phyloP scores from a whole-genome alignment of 2,329 filamentous ascomycete species.

The Leptographium wingfieldii region DNA sequence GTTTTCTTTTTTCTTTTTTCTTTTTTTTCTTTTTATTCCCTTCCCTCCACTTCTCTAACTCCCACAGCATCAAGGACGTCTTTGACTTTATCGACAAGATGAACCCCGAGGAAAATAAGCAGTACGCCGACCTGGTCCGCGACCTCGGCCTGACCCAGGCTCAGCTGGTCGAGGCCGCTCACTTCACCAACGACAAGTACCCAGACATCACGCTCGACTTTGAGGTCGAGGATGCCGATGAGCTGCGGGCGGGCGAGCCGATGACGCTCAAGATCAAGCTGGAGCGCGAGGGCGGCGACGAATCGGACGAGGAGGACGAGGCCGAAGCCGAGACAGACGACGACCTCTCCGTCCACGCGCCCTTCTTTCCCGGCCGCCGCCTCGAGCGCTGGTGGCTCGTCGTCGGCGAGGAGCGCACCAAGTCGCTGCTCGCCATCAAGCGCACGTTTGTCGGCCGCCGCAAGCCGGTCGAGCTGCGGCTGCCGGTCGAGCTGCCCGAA shows the following conservation, averaged over 20 bases:
- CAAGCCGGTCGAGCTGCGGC: slow-evolving; percentile 55
- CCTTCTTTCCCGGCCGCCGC: slow-evolving; percentile 86
- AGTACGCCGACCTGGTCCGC: slow-evolving; percentile 67
- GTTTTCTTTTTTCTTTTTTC: slow-evolving; percentile 12
- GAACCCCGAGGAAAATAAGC: slow-evolving; percentile 83
- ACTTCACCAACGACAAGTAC: slow-evolving; percentile 93
- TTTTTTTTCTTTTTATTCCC: neutral
- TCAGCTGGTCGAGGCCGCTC: slow-evolving; percentile 78
- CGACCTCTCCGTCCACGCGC: slow-evolving; percentile 83
- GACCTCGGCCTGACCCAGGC: slow-evolving; percentile 65
- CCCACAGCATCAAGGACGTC: slow-evolving; percentile 68
- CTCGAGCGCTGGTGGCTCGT: slow-evolving; percentile 99
- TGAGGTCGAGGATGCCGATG: slow-evolving; percentile 67
- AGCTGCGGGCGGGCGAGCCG: slow-evolving; percentile 67
- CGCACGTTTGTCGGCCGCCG: slow-evolving; percentile 67
- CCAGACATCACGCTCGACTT: slow-evolving; percentile 90
- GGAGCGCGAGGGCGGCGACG: slow-evolving; percentile 51
- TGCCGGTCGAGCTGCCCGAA: slow-evolving; percentile 75
- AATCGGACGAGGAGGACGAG: slow-evolving; percentile 27
- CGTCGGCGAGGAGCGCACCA: slow-evolving; percentile 82
- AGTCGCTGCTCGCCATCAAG: slow-evolving; percentile 85
- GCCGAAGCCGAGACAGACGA: slow-evolving; percentile 60
- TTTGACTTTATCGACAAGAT: slow-evolving; percentile 99
- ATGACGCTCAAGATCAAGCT: slow-evolving; percentile 76
- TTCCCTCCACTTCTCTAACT: slow-evolving; percentile 18